These are phyloP conservation scores for Ceratobasidium sp. DNA, from an alignment of 1,284 basidiomycete species.

Conservation along the genomic window DNA sequence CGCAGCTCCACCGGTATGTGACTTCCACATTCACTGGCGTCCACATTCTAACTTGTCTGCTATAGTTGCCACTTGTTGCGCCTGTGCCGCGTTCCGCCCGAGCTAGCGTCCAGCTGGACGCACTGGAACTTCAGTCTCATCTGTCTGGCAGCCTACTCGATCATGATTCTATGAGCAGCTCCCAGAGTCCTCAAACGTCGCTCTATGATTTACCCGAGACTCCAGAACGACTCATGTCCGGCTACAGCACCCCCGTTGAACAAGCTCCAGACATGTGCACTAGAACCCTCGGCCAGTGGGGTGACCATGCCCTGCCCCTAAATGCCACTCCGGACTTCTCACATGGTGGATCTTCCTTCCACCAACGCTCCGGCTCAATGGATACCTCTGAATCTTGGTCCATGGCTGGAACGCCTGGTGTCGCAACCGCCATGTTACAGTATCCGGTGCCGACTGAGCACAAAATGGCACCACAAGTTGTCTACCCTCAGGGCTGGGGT, in stretches of 20 bases:
- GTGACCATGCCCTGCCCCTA: neutral
- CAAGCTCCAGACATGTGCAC: constrained; percentile 6
- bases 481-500: constrained; percentile 33
- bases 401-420: constrained; percentile 18
- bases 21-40: neutral
- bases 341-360: neutral
- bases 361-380: constrained; percentile 11
- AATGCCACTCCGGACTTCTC: constrained; percentile 1
- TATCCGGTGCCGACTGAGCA: constrained; percentile 2
- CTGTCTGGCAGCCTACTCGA: neutral
- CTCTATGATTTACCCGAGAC: constrained; percentile 9
- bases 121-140: constrained; percentile 32
- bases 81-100: constrained; percentile 35
- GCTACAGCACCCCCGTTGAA: constrained; percentile 21
- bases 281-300: constrained; percentile 4
- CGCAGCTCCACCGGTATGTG: neutral
- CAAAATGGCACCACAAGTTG: constrained; percentile 21
- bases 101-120: constrained; percentile 15
- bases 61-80: constrained; percentile 18
- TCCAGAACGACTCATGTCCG: constrained; percentile 22
- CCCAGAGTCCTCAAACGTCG: constrained; percentile 15
- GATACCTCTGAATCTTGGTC: constrained; percentile 28
- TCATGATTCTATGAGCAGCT: neutral
- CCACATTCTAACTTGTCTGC: neutral
- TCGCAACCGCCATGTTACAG: neutral